Conservation (phyloP, 116 monocot genomes). For the Trichopus zeylanicus region DNA sequence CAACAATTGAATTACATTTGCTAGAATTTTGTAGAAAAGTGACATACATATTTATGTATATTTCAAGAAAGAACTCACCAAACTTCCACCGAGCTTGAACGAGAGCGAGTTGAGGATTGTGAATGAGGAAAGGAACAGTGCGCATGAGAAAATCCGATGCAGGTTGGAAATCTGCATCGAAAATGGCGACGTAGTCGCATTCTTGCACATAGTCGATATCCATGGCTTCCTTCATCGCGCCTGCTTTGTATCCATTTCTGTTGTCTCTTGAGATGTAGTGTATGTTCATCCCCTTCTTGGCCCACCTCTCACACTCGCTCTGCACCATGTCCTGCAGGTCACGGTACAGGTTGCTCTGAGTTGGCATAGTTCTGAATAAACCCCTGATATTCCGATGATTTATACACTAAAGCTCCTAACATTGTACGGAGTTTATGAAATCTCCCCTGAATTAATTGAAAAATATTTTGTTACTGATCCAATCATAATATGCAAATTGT, state of each 20-base stretch:
- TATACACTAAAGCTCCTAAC: too few species aligned
- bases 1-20: too few species aligned
- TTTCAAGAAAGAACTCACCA: conserved; percentile 21
- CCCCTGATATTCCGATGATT: too few species aligned
- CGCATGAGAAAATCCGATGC: conserved; percentile 52
- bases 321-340: conserved; percentile 61
- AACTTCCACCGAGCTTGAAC: conserved; percentile 78
- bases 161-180: conserved; percentile 77
- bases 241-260: conserved; percentile 67
- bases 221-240: conserved; percentile 71
- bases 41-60: not conserved
- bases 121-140: conserved; percentile 54
- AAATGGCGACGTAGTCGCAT: conserved; percentile 66
- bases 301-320: conserved; percentile 51
- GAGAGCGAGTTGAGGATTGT: conserved; percentile 52
- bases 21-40: not conserved
- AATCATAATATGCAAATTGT: too few species aligned
- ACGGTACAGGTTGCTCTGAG: too few species aligned
- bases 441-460: too few species aligned
- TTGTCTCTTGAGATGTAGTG: conserved; percentile 60
- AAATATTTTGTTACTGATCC: too few species aligned
- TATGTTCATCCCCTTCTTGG: conserved; percentile 44
- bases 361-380: too few species aligned
- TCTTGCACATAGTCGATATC: conserved; percentile 44
- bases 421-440: too few species aligned